Base-by-base conservation (phyloP, 768 basidiomycete species). In the Leccinum obscurum region DNA sequence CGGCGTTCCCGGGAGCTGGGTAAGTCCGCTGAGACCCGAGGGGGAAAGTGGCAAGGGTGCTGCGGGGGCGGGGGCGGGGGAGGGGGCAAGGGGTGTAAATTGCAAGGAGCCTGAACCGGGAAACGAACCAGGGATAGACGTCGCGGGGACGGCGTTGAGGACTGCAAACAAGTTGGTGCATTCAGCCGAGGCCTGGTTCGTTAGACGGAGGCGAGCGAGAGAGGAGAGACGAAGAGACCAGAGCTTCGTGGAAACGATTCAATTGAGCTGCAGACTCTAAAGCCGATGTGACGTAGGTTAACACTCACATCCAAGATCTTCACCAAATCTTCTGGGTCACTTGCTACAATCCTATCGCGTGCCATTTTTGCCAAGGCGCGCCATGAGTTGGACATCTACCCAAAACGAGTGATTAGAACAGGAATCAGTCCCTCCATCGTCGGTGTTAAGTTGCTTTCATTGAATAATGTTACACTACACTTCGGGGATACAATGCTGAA, bases 361-460 rank as follows among this genome's bases (percentile, higher is more conserved):
- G 92, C 90, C 89, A 92, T 91, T 63, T 78, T 82, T n/a, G 92
- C 92, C 57, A 93, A 68, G 1, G 92, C 85, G 56, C 92, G 81
- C 92, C 92, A 94, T 69, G 88, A 91, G 66, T 94, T 93, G 44
- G 89, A 86, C 88, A 92, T 92, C 92, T 93, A 66, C 37, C 17
- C 62, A 26, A 55, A 62, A 48, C 30, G 1, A 53, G 5, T 32
- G 3, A 55, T 68, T 14, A 73, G 66, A 68, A 66, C 9, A 4
- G 7, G 9, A 3, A 46, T 55, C 59, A 58, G 32, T 13, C 55
- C 17, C 6, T 41, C 8, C 17, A 17, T 26, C 28, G 11, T n/a
- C 34, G 44, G 14, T 6, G 37, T 54, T 4, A 22, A 39, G 1
- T 17, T 44, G 52, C 46, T 30, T 55, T 61, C 54, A 51, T 34